These are phyloP conservation scores for Rutstroemia sp. DNA, from an alignment of 2,329 filamentous ascomycete genomes.

Conservation along the genomic window DNA sequence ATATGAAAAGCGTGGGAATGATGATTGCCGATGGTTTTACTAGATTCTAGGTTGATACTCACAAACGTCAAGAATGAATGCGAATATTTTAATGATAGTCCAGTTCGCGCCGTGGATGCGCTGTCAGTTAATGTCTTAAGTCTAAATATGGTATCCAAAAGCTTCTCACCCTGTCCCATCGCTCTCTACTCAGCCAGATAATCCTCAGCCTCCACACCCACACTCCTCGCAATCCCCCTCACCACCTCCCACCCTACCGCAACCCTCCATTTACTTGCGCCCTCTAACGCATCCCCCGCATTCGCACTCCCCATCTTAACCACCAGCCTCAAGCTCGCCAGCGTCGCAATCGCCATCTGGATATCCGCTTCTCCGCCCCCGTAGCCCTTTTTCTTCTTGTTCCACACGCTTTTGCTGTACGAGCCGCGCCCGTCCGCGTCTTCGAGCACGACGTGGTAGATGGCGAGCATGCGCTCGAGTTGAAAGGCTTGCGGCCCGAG, in stretches of 20 bases:
- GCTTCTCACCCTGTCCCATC: too few relatives aligned
- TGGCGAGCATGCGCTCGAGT: slow-evolving; percentile 70
- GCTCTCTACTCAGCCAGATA: slow-evolving; percentile 52
- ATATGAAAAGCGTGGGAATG: too few relatives aligned
- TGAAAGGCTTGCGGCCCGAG: slow-evolving; percentile 72
- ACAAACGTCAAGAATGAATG: background rate
- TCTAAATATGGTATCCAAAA: background rate
- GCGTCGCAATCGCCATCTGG: slow-evolving; percentile 60
- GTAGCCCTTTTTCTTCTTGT: slow-evolving; percentile 10
- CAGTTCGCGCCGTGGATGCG: too few relatives aligned
- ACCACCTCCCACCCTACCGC: slow-evolving; percentile 75
- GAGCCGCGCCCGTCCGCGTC: slow-evolving; percentile 28
- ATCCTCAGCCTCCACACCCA: slow-evolving; percentile 73
- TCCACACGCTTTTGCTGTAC: slow-evolving; percentile 2
- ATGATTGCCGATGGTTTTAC: too few relatives aligned
- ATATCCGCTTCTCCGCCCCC: slow-evolving; percentile 41
- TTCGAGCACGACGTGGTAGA: slow-evolving; percentile 59
- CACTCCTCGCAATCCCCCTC: slow-evolving; percentile 59
- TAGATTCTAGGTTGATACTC: too few relatives aligned
- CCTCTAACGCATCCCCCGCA: slow-evolving; percentile 58
- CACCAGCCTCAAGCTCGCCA: slow-evolving; percentile 63
- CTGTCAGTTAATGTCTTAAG: background rate
- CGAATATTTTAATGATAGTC: too few relatives aligned
- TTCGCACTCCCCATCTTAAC: slow-evolving; percentile 49
- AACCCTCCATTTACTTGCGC: slow-evolving; percentile 67